Percentiles rank a stretch among this genome's conserved stretches.
Conservation (phyloP, 768 basidiomycete species). For the Dioszegia crocea region DNA sequence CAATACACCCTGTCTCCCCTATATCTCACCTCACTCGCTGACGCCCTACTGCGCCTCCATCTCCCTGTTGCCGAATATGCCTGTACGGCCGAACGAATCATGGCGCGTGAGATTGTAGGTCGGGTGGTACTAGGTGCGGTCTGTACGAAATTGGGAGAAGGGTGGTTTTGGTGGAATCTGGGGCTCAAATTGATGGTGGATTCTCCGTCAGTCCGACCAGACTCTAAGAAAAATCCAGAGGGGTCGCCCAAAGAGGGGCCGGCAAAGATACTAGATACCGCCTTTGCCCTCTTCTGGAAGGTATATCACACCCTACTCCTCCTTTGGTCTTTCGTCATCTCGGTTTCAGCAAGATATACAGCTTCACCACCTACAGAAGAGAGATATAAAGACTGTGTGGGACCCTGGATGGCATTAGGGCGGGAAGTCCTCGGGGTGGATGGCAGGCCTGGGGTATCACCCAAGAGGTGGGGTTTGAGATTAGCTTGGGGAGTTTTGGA, state of each 20-base stretch:
- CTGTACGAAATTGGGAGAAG: slow-evolving; percentile 66
- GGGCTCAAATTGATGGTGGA: slow-evolving; percentile 63
- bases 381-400: slow-evolving; percentile 3
- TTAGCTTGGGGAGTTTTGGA: slow-evolving; percentile 24
- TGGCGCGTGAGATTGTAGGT: slow-evolving; percentile 77
- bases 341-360: slow-evolving; percentile 6
- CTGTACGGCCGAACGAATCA: slow-evolving; percentile 63
- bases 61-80: slow-evolving; percentile 75
- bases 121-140: slow-evolving; percentile 63
- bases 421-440: slow-evolving; percentile 19
- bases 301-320: background rate
- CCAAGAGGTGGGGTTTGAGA: slow-evolving; percentile 14
- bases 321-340: background rate
- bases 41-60: slow-evolving; percentile 67
- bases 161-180: slow-evolving; percentile 80
- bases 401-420: slow-evolving; percentile 8
- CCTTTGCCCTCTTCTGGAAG: background rate
- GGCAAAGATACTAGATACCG: background rate
- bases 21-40: slow-evolving; percentile 53
- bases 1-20: slow-evolving; percentile 27
- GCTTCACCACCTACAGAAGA: slow-evolving; percentile 2
- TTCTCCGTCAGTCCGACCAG: slow-evolving; percentile 4
- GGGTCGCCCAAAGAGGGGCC: background rate
- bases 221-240: background rate
- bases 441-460: slow-evolving; percentile 4